Evolutionary conservation across 345 rosid genomes (phyloP).

Genomic region (Gossypium stocksii): DNA sequence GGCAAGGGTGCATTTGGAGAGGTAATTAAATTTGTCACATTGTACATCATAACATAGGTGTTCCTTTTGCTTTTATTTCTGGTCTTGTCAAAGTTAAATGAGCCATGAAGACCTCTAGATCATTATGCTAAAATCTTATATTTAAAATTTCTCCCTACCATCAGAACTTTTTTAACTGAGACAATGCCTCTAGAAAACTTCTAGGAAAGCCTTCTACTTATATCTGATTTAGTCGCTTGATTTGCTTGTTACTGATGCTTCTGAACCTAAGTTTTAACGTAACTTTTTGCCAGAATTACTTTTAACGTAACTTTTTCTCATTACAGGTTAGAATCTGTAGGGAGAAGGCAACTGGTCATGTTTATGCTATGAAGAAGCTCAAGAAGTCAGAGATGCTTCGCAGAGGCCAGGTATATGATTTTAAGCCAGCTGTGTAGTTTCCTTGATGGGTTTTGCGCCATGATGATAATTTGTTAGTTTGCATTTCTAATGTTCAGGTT

Average conservation of each 20-base stretch:
- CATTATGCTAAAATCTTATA: neutral
- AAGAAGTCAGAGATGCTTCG: slow-evolving; percentile 98
- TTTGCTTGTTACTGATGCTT: neutral
- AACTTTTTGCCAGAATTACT: neutral
- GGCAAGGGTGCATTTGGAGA: slow-evolving; percentile 99
- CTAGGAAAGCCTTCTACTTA: neutral
- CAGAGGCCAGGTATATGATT: slow-evolving; percentile 74
- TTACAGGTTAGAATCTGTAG: slow-evolving; percentile 82
- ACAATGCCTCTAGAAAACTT: neutral
- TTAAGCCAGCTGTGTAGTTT: neutral
- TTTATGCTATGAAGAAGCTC: slow-evolving; percentile 95
- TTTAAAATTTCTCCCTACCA: neutral
- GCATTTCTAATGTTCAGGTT: slow-evolving; percentile 50
- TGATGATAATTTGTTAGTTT: slow-evolving; percentile 14
- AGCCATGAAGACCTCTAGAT: neutral
- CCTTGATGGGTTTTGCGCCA: neutral
- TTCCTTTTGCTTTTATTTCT: neutral
- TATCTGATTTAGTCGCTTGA: neutral
- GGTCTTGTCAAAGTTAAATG: neutral
- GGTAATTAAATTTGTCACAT: slow-evolving; percentile 32
- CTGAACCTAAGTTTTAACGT: neutral
- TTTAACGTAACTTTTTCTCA: slow-evolving; percentile 8
- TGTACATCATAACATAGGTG: neutral
- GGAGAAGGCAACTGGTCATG: slow-evolving; percentile 81
- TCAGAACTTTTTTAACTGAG: neutral